Percentiles rank a stretch among this genome's conserved stretches.
Conservation (phyloP, 352 stramenopile genomes). For the Phytophthora kernoviae region DNA sequence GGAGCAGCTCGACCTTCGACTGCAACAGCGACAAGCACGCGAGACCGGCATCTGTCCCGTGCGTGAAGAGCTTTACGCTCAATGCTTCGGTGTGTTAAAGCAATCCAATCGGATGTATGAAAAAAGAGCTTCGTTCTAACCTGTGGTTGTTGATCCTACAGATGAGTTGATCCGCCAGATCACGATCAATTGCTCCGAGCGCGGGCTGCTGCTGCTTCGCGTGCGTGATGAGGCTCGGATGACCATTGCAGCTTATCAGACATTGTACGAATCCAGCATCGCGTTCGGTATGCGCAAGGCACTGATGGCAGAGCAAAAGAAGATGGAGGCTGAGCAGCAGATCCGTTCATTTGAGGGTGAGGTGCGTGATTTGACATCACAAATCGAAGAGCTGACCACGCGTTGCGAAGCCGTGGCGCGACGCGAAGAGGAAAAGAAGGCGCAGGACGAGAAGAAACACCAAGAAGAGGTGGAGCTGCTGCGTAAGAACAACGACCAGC, state of each 20-base stretch:
- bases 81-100: conserved; percentile 83
- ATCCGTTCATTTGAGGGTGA: conserved; percentile 84
- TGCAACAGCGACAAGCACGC: conserved; percentile 91
- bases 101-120: not conserved
- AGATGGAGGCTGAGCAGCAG: conserved; percentile 86
- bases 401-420: conserved; percentile 63
- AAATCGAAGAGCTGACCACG: conserved; percentile 78
- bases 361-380: conserved; percentile 73
- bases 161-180: conserved; percentile 93
- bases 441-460: conserved; percentile 84
- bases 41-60: conserved; percentile 94
- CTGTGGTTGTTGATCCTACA: conserved; percentile 15
- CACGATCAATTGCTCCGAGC: conserved; percentile 93
- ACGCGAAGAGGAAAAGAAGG: conserved; percentile 69
- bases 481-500: conserved; percentile 88
- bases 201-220: conserved; percentile 87
- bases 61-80: conserved; percentile 91
- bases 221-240: conserved; percentile 92
- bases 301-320: conserved; percentile 92
- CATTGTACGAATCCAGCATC: conserved; percentile 92
- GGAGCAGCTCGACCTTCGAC: conserved; percentile 89
- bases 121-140: not conserved
- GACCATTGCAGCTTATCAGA: conserved; percentile 94
- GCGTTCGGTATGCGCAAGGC: conserved; percentile 95
- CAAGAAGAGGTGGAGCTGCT: conserved; percentile 87